Evolutionary conservation across 164 flowering plant genomes (phyloP), one percentile per base, ranked within the genome.

Genomic region (Tetracentron sinense): DNA sequence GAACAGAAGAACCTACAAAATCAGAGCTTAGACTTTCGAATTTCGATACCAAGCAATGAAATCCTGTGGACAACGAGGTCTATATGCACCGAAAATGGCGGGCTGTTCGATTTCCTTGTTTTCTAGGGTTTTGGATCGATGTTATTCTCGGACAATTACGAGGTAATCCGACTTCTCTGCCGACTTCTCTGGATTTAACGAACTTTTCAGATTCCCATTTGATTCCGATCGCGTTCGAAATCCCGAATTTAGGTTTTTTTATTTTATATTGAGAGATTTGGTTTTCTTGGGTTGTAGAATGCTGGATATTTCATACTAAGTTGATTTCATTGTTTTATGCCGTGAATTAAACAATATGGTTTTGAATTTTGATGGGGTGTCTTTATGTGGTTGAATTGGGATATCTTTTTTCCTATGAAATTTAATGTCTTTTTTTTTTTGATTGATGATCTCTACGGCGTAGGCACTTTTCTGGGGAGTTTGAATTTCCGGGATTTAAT

Each of bases 1-100:
- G n/a, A n/a, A n/a, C n/a, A n/a, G n/a, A n/a, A n/a, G n/a, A n/a
- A n/a, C n/a, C n/a, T n/a, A n/a, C n/a, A n/a, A n/a, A n/a, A n/a
- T n/a, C n/a, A n/a, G n/a, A n/a, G n/a, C n/a, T n/a, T n/a, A n/a
- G n/a, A n/a, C n/a, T n/a, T n/a, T n/a, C n/a, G n/a, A n/a, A n/a
- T n/a, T n/a, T n/a, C n/a, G n/a, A n/a, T n/a, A n/a, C n/a, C n/a
- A n/a, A n/a, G n/a, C n/a, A n/a, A n/a, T n/a, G n/a, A n/a, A n/a
- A 25, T 47, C 50, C 27, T 2, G 62, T 53, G n/a, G 53, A 17
- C 51, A 19, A 7, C 3, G 19, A 7, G 26, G 31, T 12, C 5
- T 54, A 31, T 53, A 15, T 54, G 51, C 38, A 21, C 19, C 73
- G 66, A 26, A 23, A 65, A 49, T 71, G 70, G 69, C 63, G 74